These are phyloP conservation scores for Vanrija sp. DNA, from an alignment of 1,284 basidiomycete species.

Conservation along the genomic window DNA sequence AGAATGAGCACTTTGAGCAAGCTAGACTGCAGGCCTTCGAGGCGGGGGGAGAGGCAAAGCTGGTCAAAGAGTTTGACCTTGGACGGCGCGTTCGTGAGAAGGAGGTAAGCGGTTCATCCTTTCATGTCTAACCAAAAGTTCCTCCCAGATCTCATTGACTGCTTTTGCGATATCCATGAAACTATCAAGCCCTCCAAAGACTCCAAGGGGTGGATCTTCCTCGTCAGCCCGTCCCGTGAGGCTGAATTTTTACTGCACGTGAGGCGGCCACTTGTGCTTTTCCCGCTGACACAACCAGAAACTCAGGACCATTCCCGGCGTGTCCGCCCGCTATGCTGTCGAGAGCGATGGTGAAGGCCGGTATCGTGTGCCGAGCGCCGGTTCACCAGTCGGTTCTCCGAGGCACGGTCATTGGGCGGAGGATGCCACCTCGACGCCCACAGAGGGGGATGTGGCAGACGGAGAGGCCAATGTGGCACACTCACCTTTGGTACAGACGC, in stretches of 20 bases:
- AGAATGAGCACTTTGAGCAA: background rate
- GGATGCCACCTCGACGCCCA: background rate
- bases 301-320: slow-evolving; percentile 24
- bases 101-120: slow-evolving; percentile 23
- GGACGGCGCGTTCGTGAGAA: slow-evolving; percentile 20
- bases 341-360: slow-evolving; percentile 11
- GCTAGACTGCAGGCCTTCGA: background rate
- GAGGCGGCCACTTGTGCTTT: background rate
- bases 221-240: slow-evolving; percentile 12
- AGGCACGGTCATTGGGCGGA: background rate
- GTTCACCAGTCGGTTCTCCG: too few relatives aligned
- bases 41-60: background rate
- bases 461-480: background rate
- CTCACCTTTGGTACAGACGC: background rate
- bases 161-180: slow-evolving; percentile 28
- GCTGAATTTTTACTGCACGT: slow-evolving; percentile 11
- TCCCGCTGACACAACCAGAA: slow-evolving; percentile 15
- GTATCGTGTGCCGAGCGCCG: background rate
- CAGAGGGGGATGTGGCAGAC: too few relatives aligned
- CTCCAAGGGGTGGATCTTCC: slow-evolving; percentile 19
- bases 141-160: slow-evolving; percentile 25
- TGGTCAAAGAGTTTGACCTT: slow-evolving; percentile 8
- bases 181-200: slow-evolving; percentile 1
- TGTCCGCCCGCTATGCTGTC: slow-evolving; percentile 23
- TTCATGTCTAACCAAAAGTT: slow-evolving; percentile 18